A percentile compares a stretch with the other conserved stretches of the same genome.
Evolutionary conservation across 345 rosid genomes (phyloP).

Genomic region (Populus nigra): DNA sequence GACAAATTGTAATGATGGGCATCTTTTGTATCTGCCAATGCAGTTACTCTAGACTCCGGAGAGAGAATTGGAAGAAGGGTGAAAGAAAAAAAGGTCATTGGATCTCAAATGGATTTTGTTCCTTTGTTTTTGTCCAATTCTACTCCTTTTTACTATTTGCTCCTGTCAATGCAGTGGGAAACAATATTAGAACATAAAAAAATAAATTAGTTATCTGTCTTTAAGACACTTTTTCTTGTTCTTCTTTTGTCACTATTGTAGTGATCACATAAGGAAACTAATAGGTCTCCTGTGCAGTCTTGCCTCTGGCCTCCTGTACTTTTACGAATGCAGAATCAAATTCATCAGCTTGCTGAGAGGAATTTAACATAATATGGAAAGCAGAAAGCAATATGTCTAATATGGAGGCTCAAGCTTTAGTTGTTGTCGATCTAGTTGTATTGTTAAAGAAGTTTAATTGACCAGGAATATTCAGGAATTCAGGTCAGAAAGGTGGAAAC

Average conservation of each 20-base stretch:
- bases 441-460: background rate
- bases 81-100: conserved; percentile 12
- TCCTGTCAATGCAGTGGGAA: conserved; percentile 54
- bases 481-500: background rate
- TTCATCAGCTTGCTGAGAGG: background rate
- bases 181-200: conserved; percentile 32
- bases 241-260: conserved; percentile 5
- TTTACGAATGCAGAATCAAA: background rate
- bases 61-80: conserved; percentile 21
- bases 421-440: background rate
- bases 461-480: background rate
- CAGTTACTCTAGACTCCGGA: conserved; percentile 25
- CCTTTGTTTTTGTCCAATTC: conserved; percentile 20
- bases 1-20: conserved; percentile 26
- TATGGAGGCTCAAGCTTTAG: background rate
- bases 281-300: background rate
- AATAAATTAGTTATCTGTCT: conserved; percentile 14
- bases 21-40: conserved; percentile 27
- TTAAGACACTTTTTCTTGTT: background rate
- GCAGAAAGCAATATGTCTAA: background rate
- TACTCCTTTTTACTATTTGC: conserved; percentile 24
- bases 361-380: background rate
- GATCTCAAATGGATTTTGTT: conserved; percentile 39
- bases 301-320: background rate
- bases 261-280: background rate